These are phyloP conservation scores for Phytopythium sindhum DNA, from an alignment of 352 stramenopile species.

Conservation along the genomic window DNA sequence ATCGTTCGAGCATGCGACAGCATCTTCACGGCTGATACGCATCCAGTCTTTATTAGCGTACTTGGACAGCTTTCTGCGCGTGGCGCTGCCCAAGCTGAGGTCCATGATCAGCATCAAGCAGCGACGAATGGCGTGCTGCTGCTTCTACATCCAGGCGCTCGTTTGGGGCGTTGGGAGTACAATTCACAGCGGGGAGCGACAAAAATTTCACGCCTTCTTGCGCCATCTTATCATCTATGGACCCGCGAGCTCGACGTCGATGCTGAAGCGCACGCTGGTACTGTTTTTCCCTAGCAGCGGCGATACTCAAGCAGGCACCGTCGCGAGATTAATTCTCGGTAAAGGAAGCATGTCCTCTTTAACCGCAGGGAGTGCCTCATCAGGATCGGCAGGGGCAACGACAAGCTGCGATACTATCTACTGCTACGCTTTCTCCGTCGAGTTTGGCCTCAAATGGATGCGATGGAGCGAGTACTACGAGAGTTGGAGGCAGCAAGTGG, in stretches of 20 bases:
- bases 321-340: background rate
- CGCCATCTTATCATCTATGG: constrained; percentile 52
- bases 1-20: constrained; percentile 27
- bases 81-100: constrained; percentile 56
- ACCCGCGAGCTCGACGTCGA: constrained; percentile 38
- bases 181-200: constrained; percentile 31
- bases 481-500: constrained; percentile 27
- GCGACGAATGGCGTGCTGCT: constrained; percentile 50
- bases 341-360: background rate
- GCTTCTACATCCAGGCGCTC: constrained; percentile 65
- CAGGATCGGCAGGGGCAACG: constrained; percentile 1
- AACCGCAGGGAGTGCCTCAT: background rate
- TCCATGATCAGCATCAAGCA: constrained; percentile 62
- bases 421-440: constrained; percentile 59
- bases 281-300: constrained; percentile 51
- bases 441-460: constrained; percentile 73
- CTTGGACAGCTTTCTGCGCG: constrained; percentile 43
- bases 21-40: constrained; percentile 7
- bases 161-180: constrained; percentile 73
- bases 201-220: constrained; percentile 66
- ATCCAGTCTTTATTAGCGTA: constrained; percentile 34
- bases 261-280: constrained; percentile 47
- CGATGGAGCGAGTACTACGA: constrained; percentile 66
- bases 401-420: constrained; percentile 50
- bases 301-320: background rate